A percentile compares a stretch with the other conserved stretches of the same genome.
Conservation (phyloP, 2,329 filamentous ascomycete species). For the Colletotrichum liaoningense region DNA sequence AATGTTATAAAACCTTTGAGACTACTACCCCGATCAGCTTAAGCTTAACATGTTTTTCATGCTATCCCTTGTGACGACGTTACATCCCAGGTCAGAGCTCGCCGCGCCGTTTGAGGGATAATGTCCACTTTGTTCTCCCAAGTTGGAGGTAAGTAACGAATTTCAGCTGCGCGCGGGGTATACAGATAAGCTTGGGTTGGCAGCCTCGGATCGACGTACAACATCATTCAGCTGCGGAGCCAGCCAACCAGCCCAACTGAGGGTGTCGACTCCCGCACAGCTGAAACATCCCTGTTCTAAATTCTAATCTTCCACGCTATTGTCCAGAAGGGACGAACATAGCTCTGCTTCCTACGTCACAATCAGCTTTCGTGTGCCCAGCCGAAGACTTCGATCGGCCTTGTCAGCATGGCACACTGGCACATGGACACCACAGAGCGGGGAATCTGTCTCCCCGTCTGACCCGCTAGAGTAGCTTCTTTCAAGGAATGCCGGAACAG, state of each 20-base stretch:
- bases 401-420: neutral
- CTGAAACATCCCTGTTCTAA: neutral
- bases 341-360: neutral
- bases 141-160: neutral
- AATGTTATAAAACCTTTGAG: too few species aligned
- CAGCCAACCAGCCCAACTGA: neutral
- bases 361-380: neutral
- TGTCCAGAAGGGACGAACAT: fast-evolving
- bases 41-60: neutral
- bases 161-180: neutral
- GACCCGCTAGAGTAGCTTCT: neutral
- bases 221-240: neutral
- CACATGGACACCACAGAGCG: neutral
- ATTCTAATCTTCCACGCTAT: neutral
- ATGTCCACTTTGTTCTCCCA: too few species aligned
- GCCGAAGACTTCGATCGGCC: neutral
- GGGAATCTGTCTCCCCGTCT: neutral
- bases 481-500: neutral
- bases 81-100: neutral
- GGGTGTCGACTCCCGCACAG: neutral
- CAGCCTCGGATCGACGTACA: neutral
- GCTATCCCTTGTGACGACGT: neutral
- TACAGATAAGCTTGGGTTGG: neutral
- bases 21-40: neutral
- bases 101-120: too few species aligned